Percentiles rank a stretch among this genome's conserved stretches.
phyloP scores from a whole-genome alignment of 2,329 filamentous ascomycete species.

The Diaporthe ampelina region DNA sequence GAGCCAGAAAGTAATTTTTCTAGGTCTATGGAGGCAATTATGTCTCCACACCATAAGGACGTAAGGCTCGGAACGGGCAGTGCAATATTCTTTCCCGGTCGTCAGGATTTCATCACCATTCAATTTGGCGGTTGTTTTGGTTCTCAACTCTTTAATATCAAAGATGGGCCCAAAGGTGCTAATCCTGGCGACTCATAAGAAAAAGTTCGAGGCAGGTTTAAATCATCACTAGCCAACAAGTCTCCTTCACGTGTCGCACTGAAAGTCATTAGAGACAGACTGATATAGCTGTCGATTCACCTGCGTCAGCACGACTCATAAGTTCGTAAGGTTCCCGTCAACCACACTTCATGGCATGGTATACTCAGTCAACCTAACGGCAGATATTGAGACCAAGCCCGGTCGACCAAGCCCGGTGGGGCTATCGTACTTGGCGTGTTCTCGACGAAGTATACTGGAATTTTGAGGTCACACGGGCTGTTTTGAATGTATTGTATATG shows the following conservation, averaged over 20 bases:
- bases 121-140: too few relatives aligned
- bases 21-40: too few relatives aligned
- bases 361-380: background rate
- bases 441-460: background rate
- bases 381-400: background rate
- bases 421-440: background rate
- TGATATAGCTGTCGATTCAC: background rate
- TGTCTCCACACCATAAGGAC: too few relatives aligned
- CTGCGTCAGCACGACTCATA: background rate
- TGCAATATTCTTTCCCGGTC: too few relatives aligned
- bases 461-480: background rate
- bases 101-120: too few relatives aligned
- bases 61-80: too few relatives aligned
- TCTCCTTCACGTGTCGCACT: background rate
- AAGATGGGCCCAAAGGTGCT: background rate
- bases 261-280: background rate
- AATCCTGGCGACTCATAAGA: background rate
- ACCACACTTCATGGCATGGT: background rate
- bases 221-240: background rate
- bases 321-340: background rate
- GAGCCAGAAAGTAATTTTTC: too few relatives aligned
- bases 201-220: background rate
- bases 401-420: too few relatives aligned
- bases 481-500: background rate
- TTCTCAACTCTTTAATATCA: too few relatives aligned